Conservation (phyloP, 495 filamentous ascomycete species). For the Acidiella bohemica region DNA sequence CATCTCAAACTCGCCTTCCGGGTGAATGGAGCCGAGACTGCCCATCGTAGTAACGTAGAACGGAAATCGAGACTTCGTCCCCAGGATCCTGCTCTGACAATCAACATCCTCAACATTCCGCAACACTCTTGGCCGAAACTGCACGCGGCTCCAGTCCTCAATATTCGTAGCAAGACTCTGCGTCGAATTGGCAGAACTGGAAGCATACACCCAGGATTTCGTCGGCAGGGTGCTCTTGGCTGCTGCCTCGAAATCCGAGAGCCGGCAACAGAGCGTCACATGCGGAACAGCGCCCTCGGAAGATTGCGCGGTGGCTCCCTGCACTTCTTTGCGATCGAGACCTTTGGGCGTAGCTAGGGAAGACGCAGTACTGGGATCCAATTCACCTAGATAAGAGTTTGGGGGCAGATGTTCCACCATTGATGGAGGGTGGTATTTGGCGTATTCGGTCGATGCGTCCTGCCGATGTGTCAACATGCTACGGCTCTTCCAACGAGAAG, state of each 20-base stretch:
- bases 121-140: conserved; percentile 58
- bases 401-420: conserved; percentile 42
- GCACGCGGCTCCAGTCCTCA: conserved; percentile 46
- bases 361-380: too few relatives aligned
- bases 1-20: conserved; percentile 55
- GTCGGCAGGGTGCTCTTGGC: conserved; percentile 47
- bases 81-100: conserved; percentile 47
- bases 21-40: conserved; percentile 57
- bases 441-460: conserved; percentile 59
- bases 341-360: conserved; percentile 19
- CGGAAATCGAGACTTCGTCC: conserved; percentile 41
- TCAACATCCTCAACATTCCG: conserved; percentile 47
- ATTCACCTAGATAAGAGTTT: conserved; percentile 37
- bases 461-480: too few relatives aligned
- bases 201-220: conserved; percentile 78
- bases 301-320: conserved; percentile 29
- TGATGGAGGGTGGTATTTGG: conserved; percentile 48
- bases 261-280: not conserved
- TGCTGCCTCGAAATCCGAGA: conserved; percentile 53
- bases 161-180: conserved; percentile 54
- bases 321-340: conserved; percentile 22
- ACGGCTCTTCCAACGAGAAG: too few relatives aligned
- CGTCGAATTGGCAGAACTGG: conserved; percentile 66
- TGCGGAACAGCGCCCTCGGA: not conserved
- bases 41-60: conserved; percentile 60